Evolutionary conservation across 1,284 basidiomycete species (phyloP).

Genomic region (Austroboletus niveus): DNA sequence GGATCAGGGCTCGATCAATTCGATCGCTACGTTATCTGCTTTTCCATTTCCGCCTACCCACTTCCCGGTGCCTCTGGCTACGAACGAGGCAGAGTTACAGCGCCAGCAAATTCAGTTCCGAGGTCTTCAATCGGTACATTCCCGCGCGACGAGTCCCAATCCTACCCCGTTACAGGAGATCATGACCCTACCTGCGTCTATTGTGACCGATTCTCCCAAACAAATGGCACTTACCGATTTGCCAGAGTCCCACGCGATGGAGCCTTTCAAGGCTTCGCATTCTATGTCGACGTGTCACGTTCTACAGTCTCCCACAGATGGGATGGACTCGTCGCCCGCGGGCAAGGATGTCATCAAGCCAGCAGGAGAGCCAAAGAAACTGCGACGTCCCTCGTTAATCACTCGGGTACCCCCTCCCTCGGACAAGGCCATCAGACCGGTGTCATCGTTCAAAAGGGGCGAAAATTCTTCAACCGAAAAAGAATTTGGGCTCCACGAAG

Average conservation of each 20-base stretch:
- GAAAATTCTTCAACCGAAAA: slow-evolving; percentile 15
- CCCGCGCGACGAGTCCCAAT: slow-evolving; percentile 20
- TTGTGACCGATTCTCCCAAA: slow-evolving; percentile 21
- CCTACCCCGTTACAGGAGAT: slow-evolving; percentile 16
- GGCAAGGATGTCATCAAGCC: slow-evolving; percentile 1
- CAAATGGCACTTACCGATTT: slow-evolving; percentile 3
- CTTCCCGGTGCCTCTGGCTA: slow-evolving; percentile 56
- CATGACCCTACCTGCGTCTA: slow-evolving; percentile 28
- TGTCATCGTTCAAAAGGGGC: slow-evolving; percentile 22
- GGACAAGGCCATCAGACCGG: slow-evolving; percentile 17
- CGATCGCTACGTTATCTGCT: slow-evolving; percentile 63
- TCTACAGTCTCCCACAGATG: slow-evolving; percentile 2
- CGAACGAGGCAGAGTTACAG: slow-evolving; percentile 25
- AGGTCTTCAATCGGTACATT: slow-evolving; percentile 15
- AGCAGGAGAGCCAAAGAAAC: slow-evolving; percentile 9
- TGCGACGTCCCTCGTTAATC: slow-evolving; percentile 22
- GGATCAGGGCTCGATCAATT: slow-evolving; percentile 42
- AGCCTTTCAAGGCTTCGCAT: slow-evolving; percentile 2
- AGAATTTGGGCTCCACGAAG: slow-evolving; percentile 29
- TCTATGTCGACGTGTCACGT: slow-evolving; percentile 6
- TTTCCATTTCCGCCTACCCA: slow-evolving; percentile 72
- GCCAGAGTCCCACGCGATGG: slow-evolving; percentile 3
- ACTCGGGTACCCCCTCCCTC: slow-evolving; percentile 13
- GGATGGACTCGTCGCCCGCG: background rate
- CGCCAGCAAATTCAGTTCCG: slow-evolving; percentile 32